These are phyloP conservation scores for Wickerhamomyces queroliae DNA, from an alignment of 805 yeast species.

Conservation along the genomic window DNA sequence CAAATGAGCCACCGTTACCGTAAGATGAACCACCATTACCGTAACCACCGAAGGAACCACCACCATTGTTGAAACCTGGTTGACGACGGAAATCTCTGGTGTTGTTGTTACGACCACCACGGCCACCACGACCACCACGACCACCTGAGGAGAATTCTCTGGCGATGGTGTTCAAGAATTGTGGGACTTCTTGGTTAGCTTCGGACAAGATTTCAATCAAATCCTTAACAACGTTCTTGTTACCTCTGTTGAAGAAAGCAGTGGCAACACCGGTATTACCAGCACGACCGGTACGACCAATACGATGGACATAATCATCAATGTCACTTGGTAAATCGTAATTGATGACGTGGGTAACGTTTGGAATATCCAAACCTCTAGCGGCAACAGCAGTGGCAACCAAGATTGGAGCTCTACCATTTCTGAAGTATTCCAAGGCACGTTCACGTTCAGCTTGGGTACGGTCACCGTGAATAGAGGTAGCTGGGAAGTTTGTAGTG, in stretches of 20 bases:
- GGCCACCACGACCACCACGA: slow-evolving; percentile 52
- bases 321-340: slow-evolving; percentile 95
- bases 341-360: slow-evolving; percentile 96
- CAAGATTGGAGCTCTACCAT: slow-evolving; percentile 87
- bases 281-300: slow-evolving; percentile 99
- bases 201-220: slow-evolving; percentile 81
- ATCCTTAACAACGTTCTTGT: slow-evolving; percentile 83
- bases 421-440: slow-evolving; percentile 90
- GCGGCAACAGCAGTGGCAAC: slow-evolving; percentile 99
- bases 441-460: slow-evolving; percentile 96
- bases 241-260: slow-evolving; percentile 96
- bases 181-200: slow-evolving; percentile 97
- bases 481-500: slow-evolving; percentile 88
- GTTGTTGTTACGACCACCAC: slow-evolving; percentile 35
- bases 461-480: slow-evolving; percentile 99
- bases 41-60: slow-evolving; percentile 11
- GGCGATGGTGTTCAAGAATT: slow-evolving; percentile 71
- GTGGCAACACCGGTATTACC: slow-evolving; percentile 99
- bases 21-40: slow-evolving; percentile 4
- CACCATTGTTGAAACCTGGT: slow-evolving; percentile 18
- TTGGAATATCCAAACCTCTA: slow-evolving; percentile 99
- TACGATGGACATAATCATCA: slow-evolving; percentile 98
- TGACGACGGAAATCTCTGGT: slow-evolving; percentile 50
- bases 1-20: slow-evolving; percentile 7
- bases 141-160: slow-evolving; percentile 65